Percentiles rank a stretch among this genome's conserved stretches.
These are phyloP conservation scores for Immersiella caudata DNA, from an alignment of 495 filamentous ascomycete species.

Conservation along the genomic window DNA sequence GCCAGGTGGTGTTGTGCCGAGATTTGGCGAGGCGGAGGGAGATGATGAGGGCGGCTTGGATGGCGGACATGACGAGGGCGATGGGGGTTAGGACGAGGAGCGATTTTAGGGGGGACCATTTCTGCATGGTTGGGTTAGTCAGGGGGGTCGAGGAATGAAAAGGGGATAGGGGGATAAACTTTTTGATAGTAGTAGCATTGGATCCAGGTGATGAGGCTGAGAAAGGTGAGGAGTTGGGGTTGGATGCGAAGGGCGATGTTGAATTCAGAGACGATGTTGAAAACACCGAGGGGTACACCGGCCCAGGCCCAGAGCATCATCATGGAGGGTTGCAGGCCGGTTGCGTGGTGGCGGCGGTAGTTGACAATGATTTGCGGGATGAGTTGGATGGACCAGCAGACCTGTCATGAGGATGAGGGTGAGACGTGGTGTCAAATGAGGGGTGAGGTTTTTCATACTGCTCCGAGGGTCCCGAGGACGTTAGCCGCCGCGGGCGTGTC, in stretches of 20 bases:
- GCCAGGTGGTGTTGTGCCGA: slow-evolving; percentile 48
- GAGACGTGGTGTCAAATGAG: slow-evolving; percentile 18
- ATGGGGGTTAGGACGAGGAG: not conserved
- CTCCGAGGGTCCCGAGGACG: slow-evolving; percentile 59
- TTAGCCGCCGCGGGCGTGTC: slow-evolving; percentile 58
- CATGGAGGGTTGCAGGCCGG: slow-evolving; percentile 63
- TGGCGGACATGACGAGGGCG: not conserved
- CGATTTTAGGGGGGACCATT: slow-evolving; percentile 13
- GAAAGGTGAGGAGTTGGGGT: slow-evolving; percentile 61
- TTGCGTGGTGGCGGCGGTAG: slow-evolving; percentile 60
- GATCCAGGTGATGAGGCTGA: slow-evolving; percentile 66
- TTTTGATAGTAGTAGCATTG: slow-evolving; percentile 65
- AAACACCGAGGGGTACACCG: slow-evolving; percentile 65
- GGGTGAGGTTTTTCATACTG: slow-evolving; percentile 42
- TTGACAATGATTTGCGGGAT: slow-evolving; percentile 69
- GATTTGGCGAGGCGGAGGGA: not conserved
- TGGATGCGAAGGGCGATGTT: slow-evolving; percentile 63
- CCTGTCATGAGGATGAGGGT: slow-evolving; percentile 15
- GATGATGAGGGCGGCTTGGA: slow-evolving; percentile 5
- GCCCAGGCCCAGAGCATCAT: slow-evolving; percentile 69
- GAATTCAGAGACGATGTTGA: slow-evolving; percentile 64
- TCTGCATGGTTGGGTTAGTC: slow-evolving; percentile 30
- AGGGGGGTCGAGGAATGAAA: not conserved
- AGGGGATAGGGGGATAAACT: not conserved
- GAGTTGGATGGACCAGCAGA: slow-evolving; percentile 48